These are phyloP conservation scores for Jimgerdemannia lactiflua DNA, from an alignment of 192 early-diverging fungal species.

Conservation along the genomic window DNA sequence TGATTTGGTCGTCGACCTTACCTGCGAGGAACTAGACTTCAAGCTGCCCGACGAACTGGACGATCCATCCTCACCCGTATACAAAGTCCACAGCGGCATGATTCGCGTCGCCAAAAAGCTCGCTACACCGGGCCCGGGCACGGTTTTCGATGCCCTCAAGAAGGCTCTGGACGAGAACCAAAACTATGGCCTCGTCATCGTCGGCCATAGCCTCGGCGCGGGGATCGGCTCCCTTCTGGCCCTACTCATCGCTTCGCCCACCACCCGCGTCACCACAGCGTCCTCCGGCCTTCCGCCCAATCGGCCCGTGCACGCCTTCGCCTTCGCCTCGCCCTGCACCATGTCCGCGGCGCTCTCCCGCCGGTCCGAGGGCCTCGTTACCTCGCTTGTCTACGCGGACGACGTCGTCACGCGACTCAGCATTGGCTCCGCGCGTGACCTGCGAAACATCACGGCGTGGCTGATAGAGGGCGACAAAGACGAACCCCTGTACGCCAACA, in stretches of 20 bases:
- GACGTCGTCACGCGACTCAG: conserved; percentile 34
- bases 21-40: conserved; percentile 44
- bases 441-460: conserved; percentile 10
- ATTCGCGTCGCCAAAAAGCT: conserved; percentile 34
- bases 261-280: conserved; percentile 34
- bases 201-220: conserved; percentile 50
- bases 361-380: conserved; percentile 29
- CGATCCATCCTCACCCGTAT: background rate
- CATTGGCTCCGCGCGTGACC: conserved; percentile 29
- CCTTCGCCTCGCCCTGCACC: conserved; percentile 40
- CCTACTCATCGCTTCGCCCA: conserved; percentile 38
- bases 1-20: conserved; percentile 47
- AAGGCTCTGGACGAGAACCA: conserved; percentile 35
- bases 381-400: conserved; percentile 32
- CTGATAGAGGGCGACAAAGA: conserved; percentile 10
- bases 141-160: conserved; percentile 39
- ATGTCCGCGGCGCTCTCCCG: conserved; percentile 41
- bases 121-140: conserved; percentile 33
- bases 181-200: conserved; percentile 38
- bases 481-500: conserved; percentile 12
- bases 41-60: conserved; percentile 31
- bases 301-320: conserved; percentile 40
- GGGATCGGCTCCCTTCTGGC: conserved; percentile 46
- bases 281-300: conserved; percentile 35
- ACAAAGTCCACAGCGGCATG: conserved; percentile 47